Percentiles rank a stretch among this genome's conserved stretches.
phyloP scores from a whole-genome alignment of 805 yeast species.

The Myxozyma sirexii region DNA sequence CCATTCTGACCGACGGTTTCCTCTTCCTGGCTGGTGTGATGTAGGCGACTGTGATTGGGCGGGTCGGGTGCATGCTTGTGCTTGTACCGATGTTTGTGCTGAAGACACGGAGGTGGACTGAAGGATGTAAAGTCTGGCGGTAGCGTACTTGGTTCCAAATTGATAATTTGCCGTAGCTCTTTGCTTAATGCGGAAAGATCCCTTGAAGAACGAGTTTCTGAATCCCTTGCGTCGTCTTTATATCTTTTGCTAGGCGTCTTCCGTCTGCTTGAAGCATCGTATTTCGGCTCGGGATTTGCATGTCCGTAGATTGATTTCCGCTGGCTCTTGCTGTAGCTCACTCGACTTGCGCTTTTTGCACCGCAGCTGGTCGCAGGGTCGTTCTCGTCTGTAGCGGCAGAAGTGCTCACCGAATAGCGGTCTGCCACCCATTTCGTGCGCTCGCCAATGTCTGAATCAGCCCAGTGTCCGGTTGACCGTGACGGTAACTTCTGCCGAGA shows the following conservation, averaged over 20 bases:
- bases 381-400: background rate
- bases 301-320: no score
- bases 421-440: slow-evolving; percentile 29
- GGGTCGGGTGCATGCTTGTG: no score
- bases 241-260: background rate
- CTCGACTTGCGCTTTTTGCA: no score
- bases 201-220: no score
- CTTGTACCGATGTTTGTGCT: no score
- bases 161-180: background rate
- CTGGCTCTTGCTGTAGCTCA: no score
- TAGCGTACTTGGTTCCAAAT: background rate
- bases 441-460: slow-evolving; percentile 26
- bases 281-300: no score
- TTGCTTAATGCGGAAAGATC: no score
- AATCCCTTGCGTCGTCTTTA: no score
- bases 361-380: no score
- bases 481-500: slow-evolving; percentile 5
- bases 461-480: slow-evolving; percentile 24
- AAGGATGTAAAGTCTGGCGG: background rate
- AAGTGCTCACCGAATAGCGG: slow-evolving; percentile 17
- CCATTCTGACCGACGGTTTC: no score
- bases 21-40: background rate
- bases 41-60: background rate
- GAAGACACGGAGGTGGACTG: background rate
- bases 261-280: no score